Evolutionary conservation across 192 early-diverging fungal genomes (phyloP).

Genomic region (Rhizophagus sp.): DNA sequence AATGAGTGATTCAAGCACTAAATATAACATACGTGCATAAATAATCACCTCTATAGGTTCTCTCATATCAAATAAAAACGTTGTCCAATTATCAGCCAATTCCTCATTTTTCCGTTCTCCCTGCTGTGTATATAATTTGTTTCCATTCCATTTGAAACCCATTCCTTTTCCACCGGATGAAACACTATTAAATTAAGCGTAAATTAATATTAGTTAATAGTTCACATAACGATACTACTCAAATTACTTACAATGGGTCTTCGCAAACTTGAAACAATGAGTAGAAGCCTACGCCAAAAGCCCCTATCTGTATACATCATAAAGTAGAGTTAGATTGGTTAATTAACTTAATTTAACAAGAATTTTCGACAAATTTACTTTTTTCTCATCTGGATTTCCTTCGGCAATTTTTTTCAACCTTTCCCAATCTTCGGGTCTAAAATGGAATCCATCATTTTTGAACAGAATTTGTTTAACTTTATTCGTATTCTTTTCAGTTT

Average conservation of each 20-base stretch:
- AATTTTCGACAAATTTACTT: no score
- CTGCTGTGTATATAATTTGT: conserved; percentile 81
- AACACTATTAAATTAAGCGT: conserved; percentile 46
- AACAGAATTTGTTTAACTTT: no score
- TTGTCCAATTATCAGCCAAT: conserved; percentile 64
- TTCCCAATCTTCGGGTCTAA: no score
- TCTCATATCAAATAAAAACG: conserved; percentile 74
- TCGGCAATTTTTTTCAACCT: no score
- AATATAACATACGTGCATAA: neutral
- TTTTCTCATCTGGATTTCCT: no score
- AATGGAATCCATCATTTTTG: no score
- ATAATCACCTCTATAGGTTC: conserved; percentile 58
- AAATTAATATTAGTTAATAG: neutral
- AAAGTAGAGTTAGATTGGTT: no score
- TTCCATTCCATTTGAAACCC: conserved; percentile 87
- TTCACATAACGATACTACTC: neutral
- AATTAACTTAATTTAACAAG: no score
- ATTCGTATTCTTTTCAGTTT: no score
- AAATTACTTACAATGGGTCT: conserved; percentile 66
- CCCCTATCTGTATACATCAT: conserved; percentile 55
- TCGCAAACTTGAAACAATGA: conserved; percentile 88
- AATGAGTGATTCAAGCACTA: neutral
- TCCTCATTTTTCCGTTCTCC: conserved; percentile 53
- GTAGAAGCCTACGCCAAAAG: conserved; percentile 86
- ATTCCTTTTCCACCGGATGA: conserved; percentile 75